Evolutionary conservation across 768 basidiomycete species (phyloP).

Genomic region (Kwoniella europaea): DNA sequence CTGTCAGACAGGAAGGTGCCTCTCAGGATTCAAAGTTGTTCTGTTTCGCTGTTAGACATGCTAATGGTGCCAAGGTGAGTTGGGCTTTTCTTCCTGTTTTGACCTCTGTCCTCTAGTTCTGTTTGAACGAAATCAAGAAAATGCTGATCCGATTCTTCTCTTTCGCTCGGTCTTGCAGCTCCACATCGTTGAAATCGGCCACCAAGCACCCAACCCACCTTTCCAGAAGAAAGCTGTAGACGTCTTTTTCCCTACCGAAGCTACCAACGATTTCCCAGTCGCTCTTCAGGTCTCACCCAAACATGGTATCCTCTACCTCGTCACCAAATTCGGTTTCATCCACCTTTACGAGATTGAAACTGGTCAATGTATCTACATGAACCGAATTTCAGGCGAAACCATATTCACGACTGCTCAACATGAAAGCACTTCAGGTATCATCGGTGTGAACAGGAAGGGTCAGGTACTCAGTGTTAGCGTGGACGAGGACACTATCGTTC

Average conservation of each 20-base stretch:
- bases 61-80: slow-evolving; percentile 93
- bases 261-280: slow-evolving; percentile 97
- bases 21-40: slow-evolving; percentile 86
- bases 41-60: slow-evolving; percentile 91
- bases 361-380: slow-evolving; percentile 99
- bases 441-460: slow-evolving; percentile 99
- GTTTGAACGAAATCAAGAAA: too few relatives aligned
- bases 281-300: slow-evolving; percentile 98
- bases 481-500: slow-evolving; percentile 93
- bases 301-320: slow-evolving; percentile 94
- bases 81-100: not conserved
- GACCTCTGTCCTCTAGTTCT: too few relatives aligned
- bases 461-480: slow-evolving; percentile 96
- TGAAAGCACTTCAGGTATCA: slow-evolving; percentile 90
- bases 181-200: slow-evolving; percentile 97
- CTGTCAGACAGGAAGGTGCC: slow-evolving; percentile 86
- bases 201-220: slow-evolving; percentile 84
- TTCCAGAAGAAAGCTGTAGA: slow-evolving; percentile 98
- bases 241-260: slow-evolving; percentile 98
- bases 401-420: slow-evolving; percentile 99
- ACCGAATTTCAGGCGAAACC: slow-evolving; percentile 98
- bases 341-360: slow-evolving; percentile 98
- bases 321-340: slow-evolving; percentile 99
- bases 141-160: too few relatives aligned
- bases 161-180: slow-evolving; percentile 61